Conservation (phyloP, 805 yeast species). For the Teunomyces pallodes region DNA sequence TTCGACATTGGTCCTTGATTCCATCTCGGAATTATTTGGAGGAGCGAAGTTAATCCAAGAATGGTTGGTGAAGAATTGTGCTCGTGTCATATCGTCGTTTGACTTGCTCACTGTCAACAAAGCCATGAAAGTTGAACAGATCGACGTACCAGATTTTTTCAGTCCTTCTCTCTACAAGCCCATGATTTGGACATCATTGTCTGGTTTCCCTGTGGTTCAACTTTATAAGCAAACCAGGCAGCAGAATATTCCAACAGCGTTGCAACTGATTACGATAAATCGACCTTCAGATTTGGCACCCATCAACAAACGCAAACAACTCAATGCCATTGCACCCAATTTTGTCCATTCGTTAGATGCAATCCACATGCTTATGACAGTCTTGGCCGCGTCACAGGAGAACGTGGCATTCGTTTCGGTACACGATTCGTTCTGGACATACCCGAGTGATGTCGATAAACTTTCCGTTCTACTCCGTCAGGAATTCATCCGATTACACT, state of each 20-base stretch:
- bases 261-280: slow-evolving; percentile 22
- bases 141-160: slow-evolving; percentile 16
- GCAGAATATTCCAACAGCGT: slow-evolving; percentile 15
- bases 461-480: slow-evolving; percentile 28
- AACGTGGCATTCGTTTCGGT: slow-evolving; percentile 35
- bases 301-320: slow-evolving; percentile 28
- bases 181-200: slow-evolving; percentile 41
- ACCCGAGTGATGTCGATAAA: slow-evolving; percentile 27
- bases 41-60: slow-evolving; percentile 33
- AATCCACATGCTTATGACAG: slow-evolving; percentile 37
- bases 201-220: slow-evolving; percentile 43
- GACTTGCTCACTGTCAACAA: slow-evolving; percentile 14
- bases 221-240: slow-evolving; percentile 21
- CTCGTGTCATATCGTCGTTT: slow-evolving; percentile 27
- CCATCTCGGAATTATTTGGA: slow-evolving; percentile 29
- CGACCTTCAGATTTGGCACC: slow-evolving; percentile 20
- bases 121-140: not conserved
- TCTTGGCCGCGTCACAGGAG: slow-evolving; percentile 18
- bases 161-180: slow-evolving; percentile 23
- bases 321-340: slow-evolving; percentile 42
- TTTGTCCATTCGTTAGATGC: slow-evolving; percentile 44
- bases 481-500: slow-evolving; percentile 35
- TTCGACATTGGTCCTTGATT: slow-evolving; percentile 19
- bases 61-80: slow-evolving; percentile 34
- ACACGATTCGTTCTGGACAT: slow-evolving; percentile 47